These are phyloP conservation scores for Hypomontagnella monticulosa DNA, from an alignment of 495 filamentous ascomycete genomes.

Conservation along the genomic window DNA sequence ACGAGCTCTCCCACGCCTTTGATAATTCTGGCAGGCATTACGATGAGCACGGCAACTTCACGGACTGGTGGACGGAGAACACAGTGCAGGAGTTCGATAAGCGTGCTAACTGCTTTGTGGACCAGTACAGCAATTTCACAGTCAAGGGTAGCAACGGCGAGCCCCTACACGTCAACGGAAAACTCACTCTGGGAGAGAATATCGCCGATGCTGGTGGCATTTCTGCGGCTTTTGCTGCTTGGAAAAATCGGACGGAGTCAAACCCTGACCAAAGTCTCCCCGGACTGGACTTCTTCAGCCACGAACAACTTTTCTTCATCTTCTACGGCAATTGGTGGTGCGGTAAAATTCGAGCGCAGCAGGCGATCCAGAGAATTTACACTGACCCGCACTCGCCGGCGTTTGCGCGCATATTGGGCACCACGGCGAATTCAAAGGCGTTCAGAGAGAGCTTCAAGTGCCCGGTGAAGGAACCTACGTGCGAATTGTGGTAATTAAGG, in stretches of 20 bases:
- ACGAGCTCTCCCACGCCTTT: slow-evolving; percentile 80
- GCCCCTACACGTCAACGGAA: slow-evolving; percentile 72
- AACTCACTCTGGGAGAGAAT: slow-evolving; percentile 76
- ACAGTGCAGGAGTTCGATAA: slow-evolving; percentile 71
- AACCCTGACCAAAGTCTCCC: slow-evolving; percentile 68
- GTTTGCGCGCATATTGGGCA: slow-evolving; percentile 68
- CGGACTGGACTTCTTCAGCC: slow-evolving; percentile 70
- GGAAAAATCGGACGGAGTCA: slow-evolving; percentile 64
- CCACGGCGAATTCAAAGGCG: slow-evolving; percentile 72
- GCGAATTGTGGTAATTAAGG: slow-evolving; percentile 70
- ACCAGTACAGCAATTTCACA: slow-evolving; percentile 73
- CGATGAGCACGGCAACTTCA: slow-evolving; percentile 71
- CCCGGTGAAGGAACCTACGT: slow-evolving; percentile 69
- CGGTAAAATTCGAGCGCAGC: slow-evolving; percentile 66
- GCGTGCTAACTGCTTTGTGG: slow-evolving; percentile 74
- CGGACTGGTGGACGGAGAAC: slow-evolving; percentile 75
- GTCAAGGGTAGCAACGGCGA: slow-evolving; percentile 64
- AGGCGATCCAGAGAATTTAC: slow-evolving; percentile 64
- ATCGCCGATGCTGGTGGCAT: slow-evolving; percentile 80
- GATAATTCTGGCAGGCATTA: slow-evolving; percentile 75
- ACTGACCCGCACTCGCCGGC: slow-evolving; percentile 73
- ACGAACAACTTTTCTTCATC: slow-evolving; percentile 80
- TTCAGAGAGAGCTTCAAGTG: slow-evolving; percentile 76
- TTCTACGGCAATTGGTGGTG: slow-evolving; percentile 76
- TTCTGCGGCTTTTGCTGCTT: slow-evolving; percentile 70